Evolutionary conservation across 73 alveolate genomes (phyloP).

Genomic region (Paramecium primaurelia): DNA sequence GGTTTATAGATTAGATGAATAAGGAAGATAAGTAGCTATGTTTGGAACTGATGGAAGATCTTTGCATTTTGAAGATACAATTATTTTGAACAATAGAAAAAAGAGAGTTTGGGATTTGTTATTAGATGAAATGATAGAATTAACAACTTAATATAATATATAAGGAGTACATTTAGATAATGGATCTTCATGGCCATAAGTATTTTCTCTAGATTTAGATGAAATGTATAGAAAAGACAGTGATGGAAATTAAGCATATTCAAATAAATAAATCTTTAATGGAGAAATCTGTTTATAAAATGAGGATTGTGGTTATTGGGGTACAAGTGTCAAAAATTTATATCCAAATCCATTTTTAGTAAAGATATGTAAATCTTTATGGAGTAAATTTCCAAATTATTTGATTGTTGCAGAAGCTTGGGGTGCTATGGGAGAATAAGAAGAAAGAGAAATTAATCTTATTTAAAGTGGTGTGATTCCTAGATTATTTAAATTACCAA

Average conservation of each 20-base stretch:
- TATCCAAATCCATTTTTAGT: conserved; percentile 97
- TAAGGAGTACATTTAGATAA: conserved; percentile 97
- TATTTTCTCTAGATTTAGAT: conserved; percentile 86
- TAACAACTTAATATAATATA: conserved; percentile 74
- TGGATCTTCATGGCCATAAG: conserved; percentile 97
- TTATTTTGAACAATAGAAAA: conserved; percentile 70
- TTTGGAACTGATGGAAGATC: conserved; percentile 97
- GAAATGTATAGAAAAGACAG: conserved; percentile 94
- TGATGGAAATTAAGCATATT: conserved; percentile 94
- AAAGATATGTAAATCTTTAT: conserved; percentile 83
- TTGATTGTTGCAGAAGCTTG: conserved; percentile 97
- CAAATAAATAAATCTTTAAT: conserved; percentile 85
- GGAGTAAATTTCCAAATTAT: conserved; percentile 92
- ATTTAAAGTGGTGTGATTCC: conserved; percentile 95
- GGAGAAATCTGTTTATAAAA: conserved; percentile 90
- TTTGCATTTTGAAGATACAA: conserved; percentile 55
- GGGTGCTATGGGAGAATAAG: conserved; percentile 88
- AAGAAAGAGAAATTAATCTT: conserved; percentile 85
- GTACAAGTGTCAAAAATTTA: conserved; percentile 74
- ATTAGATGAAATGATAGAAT: conserved; percentile 77
- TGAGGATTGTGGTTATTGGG: conserved; percentile 92
- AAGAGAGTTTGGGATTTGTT: conserved; percentile 92
- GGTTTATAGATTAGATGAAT: conserved; percentile 82
- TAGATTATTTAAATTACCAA: conserved; percentile 88
- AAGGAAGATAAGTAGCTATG: conserved; percentile 83